Evolutionary conservation across 164 flowering plant species (phyloP).

Genomic region (Vitis rupestris): DNA sequence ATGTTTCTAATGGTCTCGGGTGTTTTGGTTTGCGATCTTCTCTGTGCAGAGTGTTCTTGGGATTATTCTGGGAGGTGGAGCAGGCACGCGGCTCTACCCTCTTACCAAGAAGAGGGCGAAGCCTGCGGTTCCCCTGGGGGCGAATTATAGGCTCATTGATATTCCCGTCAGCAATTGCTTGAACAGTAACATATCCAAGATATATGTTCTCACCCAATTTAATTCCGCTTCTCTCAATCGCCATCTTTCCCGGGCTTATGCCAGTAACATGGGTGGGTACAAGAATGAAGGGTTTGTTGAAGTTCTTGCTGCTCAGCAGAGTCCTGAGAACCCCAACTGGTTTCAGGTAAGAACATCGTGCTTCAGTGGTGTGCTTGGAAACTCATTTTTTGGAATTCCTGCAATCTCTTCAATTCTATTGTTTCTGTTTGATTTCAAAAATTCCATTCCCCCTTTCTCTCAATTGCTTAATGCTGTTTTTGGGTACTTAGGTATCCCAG

Average conservation of each 20-base stretch:
- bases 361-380: background rate
- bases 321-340: slow-evolving; percentile 95
- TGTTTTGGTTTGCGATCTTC: slow-evolving; percentile 1
- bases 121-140: slow-evolving; percentile 92
- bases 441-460: no score
- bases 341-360: slow-evolving; percentile 58
- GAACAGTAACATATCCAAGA: slow-evolving; percentile 84
- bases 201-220: slow-evolving; percentile 88
- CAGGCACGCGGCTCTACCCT: slow-evolving; percentile 85
- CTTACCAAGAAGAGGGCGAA: slow-evolving; percentile 91
- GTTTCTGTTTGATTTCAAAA: no score
- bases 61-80: slow-evolving; percentile 90
- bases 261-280: slow-evolving; percentile 79
- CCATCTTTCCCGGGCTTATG: slow-evolving; percentile 83
- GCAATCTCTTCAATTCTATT: no score
- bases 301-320: slow-evolving; percentile 95
- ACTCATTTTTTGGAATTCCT: no score
- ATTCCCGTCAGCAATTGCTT: slow-evolving; percentile 90
- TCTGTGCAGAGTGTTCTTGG: slow-evolving; percentile 76
- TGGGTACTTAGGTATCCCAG: no score
- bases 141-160: slow-evolving; percentile 86
- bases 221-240: slow-evolving; percentile 94
- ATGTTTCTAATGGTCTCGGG: no score
- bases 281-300: slow-evolving; percentile 93
- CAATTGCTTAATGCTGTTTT: no score